Percentiles rank a stretch among this genome's conserved stretches.
phyloP scores from a whole-genome alignment of 2,329 filamentous ascomycete genomes.

The Alternaria ethzedia region DNA sequence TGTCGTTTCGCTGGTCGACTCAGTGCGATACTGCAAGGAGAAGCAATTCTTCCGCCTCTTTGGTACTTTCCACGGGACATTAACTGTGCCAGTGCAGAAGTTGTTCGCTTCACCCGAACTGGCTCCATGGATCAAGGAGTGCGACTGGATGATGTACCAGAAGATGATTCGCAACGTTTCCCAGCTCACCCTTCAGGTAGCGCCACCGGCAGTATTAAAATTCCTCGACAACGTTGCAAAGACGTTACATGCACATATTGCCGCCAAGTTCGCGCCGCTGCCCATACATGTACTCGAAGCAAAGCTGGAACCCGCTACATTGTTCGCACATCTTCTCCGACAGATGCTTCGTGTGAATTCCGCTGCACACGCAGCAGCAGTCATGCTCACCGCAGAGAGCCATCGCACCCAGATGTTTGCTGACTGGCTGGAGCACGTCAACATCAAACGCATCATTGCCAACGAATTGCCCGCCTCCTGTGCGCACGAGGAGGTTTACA shows the following conservation, averaged over 20 bases:
- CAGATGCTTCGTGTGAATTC: constrained; percentile 90
- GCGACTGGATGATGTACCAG: constrained; percentile 94
- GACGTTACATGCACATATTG: constrained; percentile 79
- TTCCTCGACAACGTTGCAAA: constrained; percentile 87
- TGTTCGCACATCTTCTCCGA: constrained; percentile 86
- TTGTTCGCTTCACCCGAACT: constrained; percentile 81
- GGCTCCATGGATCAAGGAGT: constrained; percentile 92
- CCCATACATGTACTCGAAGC: constrained; percentile 85
- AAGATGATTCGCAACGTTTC: constrained; percentile 94
- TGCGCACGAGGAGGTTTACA: constrained; percentile 62
- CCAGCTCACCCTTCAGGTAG: constrained; percentile 86
- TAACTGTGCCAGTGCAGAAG: constrained; percentile 96
- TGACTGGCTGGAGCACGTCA: constrained; percentile 76
- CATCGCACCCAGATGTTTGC: constrained; percentile 95
- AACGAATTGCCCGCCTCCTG: constrained; percentile 61
- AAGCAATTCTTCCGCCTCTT: constrained; percentile 96
- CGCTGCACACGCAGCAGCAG: constrained; percentile 90
- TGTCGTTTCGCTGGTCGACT: constrained; percentile 93
- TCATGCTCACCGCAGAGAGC: constrained; percentile 85
- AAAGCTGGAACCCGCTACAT: constrained; percentile 84
- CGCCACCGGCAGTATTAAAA: constrained; percentile 85
- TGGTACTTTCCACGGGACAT: constrained; percentile 91
- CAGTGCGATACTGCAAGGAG: constrained; percentile 93
- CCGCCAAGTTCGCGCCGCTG: constrained; percentile 82
- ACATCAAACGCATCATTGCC: constrained; percentile 63